A percentile compares a stretch with the other conserved stretches of the same genome.
Evolutionary conservation across 164 flowering plant genomes (phyloP).

Genomic region (Houttuynia cordata): DNA sequence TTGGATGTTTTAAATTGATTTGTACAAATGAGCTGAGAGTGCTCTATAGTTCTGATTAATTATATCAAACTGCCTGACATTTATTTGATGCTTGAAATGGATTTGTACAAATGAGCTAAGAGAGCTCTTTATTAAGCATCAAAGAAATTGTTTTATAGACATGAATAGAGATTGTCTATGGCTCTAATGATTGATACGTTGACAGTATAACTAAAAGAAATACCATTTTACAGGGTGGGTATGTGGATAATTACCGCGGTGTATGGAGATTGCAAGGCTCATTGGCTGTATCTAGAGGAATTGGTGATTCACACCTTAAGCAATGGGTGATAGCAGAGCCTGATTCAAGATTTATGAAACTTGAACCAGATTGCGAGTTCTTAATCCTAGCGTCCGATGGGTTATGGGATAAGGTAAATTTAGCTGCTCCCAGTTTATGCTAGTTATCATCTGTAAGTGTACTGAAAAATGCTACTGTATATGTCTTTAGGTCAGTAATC

Average conservation of each 20-base stretch:
- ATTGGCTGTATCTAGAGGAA: slow-evolving; percentile 76
- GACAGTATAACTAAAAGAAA: too few relatives aligned
- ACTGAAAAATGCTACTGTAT: slow-evolving; percentile 8
- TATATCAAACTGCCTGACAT: too few relatives aligned
- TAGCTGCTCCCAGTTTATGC: neutral
- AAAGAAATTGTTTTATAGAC: too few relatives aligned
- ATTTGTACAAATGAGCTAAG: too few relatives aligned
- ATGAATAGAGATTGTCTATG: too few relatives aligned
- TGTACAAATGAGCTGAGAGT: too few relatives aligned
- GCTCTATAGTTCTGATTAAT: too few relatives aligned
- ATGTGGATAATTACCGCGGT: slow-evolving; percentile 65
- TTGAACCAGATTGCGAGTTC: slow-evolving; percentile 59
- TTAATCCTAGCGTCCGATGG: slow-evolving; percentile 88
- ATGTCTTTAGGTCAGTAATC: slow-evolving; percentile 56
- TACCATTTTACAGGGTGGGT: slow-evolving; percentile 51
- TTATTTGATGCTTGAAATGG: too few relatives aligned
- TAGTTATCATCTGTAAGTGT: slow-evolving; percentile 7
- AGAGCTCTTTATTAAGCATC: too few relatives aligned
- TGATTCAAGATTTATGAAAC: slow-evolving; percentile 42
- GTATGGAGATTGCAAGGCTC: slow-evolving; percentile 82
- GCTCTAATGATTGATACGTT: too few relatives aligned
- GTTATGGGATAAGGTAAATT: slow-evolving; percentile 75
- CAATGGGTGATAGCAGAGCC: slow-evolving; percentile 82
- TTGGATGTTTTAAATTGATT: too few relatives aligned
- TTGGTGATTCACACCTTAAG: slow-evolving; percentile 66